A percentile compares a stretch with the other conserved stretches of the same genome.
Evolutionary conservation across 495 filamentous ascomycete genomes (phyloP).

Genomic region (Podospora bellae-mahoneyi): DNA sequence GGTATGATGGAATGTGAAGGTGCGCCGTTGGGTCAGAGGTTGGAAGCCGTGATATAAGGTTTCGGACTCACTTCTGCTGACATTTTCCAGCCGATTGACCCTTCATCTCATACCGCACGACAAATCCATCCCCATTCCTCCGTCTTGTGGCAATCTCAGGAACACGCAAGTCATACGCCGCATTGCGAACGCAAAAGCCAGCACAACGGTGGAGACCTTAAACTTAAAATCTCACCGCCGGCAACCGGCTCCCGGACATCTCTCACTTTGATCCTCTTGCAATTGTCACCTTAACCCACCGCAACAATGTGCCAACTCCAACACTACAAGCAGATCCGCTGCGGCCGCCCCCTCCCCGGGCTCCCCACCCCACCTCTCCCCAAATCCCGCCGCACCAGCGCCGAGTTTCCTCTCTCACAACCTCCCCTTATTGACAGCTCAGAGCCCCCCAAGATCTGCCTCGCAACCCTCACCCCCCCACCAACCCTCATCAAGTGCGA

Average conservation of each 20-base stretch:
- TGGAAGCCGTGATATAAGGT: background rate
- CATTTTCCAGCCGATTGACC: background rate
- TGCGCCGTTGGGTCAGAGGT: background rate
- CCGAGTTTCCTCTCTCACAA: background rate
- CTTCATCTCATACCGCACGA: background rate
- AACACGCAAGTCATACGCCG: background rate
- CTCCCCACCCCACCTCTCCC: background rate
- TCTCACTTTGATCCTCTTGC: background rate
- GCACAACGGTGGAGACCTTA: background rate
- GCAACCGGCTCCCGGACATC: background rate
- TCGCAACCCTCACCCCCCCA: background rate
- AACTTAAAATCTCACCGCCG: background rate
- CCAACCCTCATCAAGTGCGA: constrained; percentile 1
- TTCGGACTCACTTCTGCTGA: background rate
- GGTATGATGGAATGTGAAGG: background rate
- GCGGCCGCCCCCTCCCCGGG: background rate
- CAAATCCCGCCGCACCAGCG: background rate
- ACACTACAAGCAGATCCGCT: background rate
- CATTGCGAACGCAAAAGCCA: background rate
- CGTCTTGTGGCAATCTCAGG: background rate
- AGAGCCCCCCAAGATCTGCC: background rate
- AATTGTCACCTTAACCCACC: background rate
- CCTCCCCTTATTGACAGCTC: background rate
- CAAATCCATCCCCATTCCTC: background rate
- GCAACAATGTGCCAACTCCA: constrained; percentile 4